Percentiles rank a stretch among this genome's conserved stretches.
Conservation (phyloP, 495 filamentous ascomycete species). For the Penicillium waksmanii region DNA sequence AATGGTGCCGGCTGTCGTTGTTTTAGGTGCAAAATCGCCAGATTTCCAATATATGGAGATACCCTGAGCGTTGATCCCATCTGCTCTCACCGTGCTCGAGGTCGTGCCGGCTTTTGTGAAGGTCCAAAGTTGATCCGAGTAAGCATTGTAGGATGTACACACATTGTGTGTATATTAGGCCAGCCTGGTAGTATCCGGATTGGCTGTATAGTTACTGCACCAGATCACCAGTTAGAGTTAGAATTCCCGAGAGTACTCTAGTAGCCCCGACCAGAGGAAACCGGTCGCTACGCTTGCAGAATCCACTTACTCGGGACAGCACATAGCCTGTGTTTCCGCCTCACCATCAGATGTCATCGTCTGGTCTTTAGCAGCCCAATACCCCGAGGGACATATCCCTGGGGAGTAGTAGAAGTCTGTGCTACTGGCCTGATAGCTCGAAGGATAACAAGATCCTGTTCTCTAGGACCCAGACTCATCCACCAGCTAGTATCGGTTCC, state of each 20-base stretch:
- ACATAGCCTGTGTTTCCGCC: constrained; percentile 1
- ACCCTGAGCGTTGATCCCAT: constrained; percentile 7
- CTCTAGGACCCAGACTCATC: constrained; percentile 4
- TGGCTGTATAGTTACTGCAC: background rate
- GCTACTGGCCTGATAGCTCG: constrained; percentile 3
- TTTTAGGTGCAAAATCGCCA: background rate
- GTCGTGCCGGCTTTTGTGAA: constrained; percentile 7
- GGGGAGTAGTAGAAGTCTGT: constrained; percentile 10
- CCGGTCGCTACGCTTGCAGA: background rate
- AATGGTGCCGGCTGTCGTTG: constrained; percentile 3
- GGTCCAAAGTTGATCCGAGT: constrained; percentile 5
- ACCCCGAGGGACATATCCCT: constrained; percentile 6
- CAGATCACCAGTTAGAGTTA: background rate
- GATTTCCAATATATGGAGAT: constrained; percentile 7
- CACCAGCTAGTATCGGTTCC: background rate
- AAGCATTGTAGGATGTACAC: constrained; percentile 3
- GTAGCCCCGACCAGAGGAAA: background rate
- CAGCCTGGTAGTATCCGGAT: background rate
- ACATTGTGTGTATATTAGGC: constrained; percentile 4
- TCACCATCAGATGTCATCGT: background rate
- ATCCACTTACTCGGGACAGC: constrained; percentile 8
- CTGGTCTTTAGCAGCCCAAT: background rate
- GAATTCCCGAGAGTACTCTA: background rate
- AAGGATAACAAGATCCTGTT: constrained; percentile 5
- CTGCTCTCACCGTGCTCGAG: background rate